phyloP scores from a whole-genome alignment of 768 basidiomycete genomes.

The Dictyophora rubrovolvata region DNA sequence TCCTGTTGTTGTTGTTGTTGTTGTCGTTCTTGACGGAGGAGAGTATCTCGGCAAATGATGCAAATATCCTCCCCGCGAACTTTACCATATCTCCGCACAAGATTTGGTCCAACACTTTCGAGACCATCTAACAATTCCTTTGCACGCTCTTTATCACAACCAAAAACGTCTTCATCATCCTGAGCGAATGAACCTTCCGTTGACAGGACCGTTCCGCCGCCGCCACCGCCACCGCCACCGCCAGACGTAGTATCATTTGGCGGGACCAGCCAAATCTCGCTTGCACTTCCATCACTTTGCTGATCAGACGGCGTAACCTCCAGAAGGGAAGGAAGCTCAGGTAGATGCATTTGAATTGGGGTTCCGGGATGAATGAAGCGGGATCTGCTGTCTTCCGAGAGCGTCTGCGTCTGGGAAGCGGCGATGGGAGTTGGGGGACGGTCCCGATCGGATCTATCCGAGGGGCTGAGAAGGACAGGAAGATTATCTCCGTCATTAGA shows the following conservation, averaged over 20 bases:
- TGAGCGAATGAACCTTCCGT: not conserved
- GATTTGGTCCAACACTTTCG: not conserved
- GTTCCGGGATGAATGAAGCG: constrained; percentile 9
- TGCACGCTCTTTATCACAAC: constrained; percentile 2
- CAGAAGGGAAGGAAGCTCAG: constrained; percentile 3
- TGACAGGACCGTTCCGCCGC: not conserved
- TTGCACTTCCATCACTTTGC: not conserved
- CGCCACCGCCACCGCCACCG: not conserved
- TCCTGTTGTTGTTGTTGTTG: not conserved
- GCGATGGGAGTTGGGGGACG: constrained; percentile 1
- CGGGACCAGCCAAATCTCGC: not conserved
- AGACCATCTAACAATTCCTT: constrained; percentile 8
- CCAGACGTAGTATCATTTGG: not conserved
- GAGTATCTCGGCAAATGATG: constrained; percentile 6
- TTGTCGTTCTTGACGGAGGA: not conserved
- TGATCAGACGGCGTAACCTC: not conserved
- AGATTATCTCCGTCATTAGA: constrained; percentile 4
- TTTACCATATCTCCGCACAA: constrained; percentile 4
- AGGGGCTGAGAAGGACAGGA: constrained; percentile 2
- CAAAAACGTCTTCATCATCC: constrained; percentile 4
- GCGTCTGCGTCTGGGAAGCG: not conserved
- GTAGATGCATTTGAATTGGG: constrained; percentile 6
- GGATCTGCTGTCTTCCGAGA: not conserved
- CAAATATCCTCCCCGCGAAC: constrained; percentile 9
- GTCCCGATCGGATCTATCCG: constrained; percentile 1